A percentile compares a stretch with the other conserved stretches of the same genome.
Evolutionary conservation across 2,329 filamentous ascomycete species (phyloP).

Genomic region (Colletotrichum zoysiae): DNA sequence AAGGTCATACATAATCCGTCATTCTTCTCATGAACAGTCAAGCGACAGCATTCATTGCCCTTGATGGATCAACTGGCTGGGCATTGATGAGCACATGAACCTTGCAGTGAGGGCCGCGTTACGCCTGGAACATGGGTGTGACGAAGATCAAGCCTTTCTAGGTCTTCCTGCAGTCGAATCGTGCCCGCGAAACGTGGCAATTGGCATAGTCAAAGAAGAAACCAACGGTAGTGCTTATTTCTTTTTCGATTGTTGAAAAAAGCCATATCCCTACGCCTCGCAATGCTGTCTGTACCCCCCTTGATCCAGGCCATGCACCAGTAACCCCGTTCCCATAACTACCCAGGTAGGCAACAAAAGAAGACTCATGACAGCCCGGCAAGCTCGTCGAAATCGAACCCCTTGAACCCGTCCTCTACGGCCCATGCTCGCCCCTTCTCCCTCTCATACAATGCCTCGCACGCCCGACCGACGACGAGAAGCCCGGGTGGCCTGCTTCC

Average conservation of each 20-base stretch:
- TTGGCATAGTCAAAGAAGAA: too few relatives aligned
- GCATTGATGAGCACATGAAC: too few relatives aligned
- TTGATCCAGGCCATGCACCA: not conserved
- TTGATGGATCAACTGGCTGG: too few relatives aligned
- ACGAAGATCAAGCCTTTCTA: too few relatives aligned
- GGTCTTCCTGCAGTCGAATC: too few relatives aligned
- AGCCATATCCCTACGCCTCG: not conserved
- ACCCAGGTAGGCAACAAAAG: not conserved
- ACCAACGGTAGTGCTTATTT: not conserved
- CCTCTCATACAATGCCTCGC: slow-evolving; percentile 77
- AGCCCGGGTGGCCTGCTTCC: slow-evolving; percentile 91
- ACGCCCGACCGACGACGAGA: slow-evolving; percentile 86
- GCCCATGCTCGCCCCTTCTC: slow-evolving; percentile 76
- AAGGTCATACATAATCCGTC: too few relatives aligned
- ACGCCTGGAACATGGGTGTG: too few relatives aligned
- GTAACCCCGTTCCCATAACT: not conserved
- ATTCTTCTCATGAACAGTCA: too few relatives aligned
- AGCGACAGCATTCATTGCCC: too few relatives aligned
- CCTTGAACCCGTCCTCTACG: slow-evolving; percentile 88
- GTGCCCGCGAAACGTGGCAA: too few relatives aligned
- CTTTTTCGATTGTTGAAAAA: not conserved
- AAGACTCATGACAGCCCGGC: slow-evolving; percentile 25
- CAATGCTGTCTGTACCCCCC: slow-evolving; percentile 2
- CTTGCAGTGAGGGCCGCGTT: too few relatives aligned
- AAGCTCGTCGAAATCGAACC: slow-evolving; percentile 67